Evolutionary conservation across 1,284 basidiomycete genomes (phyloP).

Genomic region (Wallemia ichthyophaga): DNA sequence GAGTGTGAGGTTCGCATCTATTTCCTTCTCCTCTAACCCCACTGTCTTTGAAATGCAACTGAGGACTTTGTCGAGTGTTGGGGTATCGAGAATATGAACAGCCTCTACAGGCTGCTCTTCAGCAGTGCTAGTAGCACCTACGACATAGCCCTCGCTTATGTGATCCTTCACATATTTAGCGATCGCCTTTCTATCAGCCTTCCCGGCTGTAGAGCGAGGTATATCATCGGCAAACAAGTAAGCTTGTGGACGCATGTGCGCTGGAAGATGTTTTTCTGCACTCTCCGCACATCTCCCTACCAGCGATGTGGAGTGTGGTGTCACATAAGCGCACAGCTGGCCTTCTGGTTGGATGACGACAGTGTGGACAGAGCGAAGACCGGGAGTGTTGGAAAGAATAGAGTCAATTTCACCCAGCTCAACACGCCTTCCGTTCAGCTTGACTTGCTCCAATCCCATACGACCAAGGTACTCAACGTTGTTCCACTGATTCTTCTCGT

Average conservation of each 20-base stretch:
- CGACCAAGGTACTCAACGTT: slow-evolving; percentile 12
- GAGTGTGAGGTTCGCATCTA: background rate
- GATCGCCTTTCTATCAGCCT: background rate
- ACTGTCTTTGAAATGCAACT: background rate
- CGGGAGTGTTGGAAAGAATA: background rate
- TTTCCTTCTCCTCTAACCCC: background rate
- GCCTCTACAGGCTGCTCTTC: background rate
- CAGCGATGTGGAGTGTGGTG: background rate
- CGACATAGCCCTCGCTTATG: background rate
- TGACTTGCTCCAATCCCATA: slow-evolving; percentile 12
- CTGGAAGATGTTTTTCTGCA: background rate
- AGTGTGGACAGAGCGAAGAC: background rate
- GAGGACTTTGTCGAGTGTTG: background rate
- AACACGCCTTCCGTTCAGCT: slow-evolving; percentile 14
- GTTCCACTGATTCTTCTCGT: slow-evolving; percentile 6
- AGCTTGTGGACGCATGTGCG: background rate
- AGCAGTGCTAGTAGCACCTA: background rate
- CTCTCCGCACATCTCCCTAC: background rate
- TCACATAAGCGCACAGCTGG: background rate
- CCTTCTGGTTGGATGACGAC: background rate
- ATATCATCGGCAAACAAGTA: background rate
- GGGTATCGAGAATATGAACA: background rate
- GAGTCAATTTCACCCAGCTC: slow-evolving; percentile 9
- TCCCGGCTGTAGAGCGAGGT: background rate
- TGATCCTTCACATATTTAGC: background rate